A percentile compares a stretch with the other conserved stretches of the same genome.
Evolutionary conservation across 192 early-diverging fungal species (phyloP).

Genomic region (Allomyces macrogynus): DNA sequence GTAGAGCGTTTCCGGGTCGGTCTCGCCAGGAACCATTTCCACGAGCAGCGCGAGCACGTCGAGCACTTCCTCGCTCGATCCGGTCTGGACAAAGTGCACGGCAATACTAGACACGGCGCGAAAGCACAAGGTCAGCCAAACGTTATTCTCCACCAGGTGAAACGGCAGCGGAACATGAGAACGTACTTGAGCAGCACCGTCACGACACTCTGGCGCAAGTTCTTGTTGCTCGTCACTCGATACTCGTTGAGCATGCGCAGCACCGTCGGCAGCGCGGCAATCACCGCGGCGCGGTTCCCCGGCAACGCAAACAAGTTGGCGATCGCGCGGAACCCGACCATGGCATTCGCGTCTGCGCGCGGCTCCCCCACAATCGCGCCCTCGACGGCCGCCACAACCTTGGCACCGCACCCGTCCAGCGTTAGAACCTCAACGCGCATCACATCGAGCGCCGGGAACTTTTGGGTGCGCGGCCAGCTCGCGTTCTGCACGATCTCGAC

Average conservation of each 20-base stretch:
- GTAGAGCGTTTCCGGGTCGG: slow-evolving; percentile 37
- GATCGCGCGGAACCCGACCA: slow-evolving; percentile 50
- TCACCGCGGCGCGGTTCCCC: slow-evolving; percentile 11
- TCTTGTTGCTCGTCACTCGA: slow-evolving; percentile 14
- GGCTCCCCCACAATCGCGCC: slow-evolving; percentile 11
- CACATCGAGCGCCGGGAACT: slow-evolving; percentile 47
- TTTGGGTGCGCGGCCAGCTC: slow-evolving; percentile 1
- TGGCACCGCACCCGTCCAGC: slow-evolving; percentile 13
- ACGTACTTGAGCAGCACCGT: slow-evolving; percentile 6
- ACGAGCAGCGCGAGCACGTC: slow-evolving; percentile 22
- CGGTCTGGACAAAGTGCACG: slow-evolving; percentile 14
- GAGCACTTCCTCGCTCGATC: slow-evolving; percentile 25
- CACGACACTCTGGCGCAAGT: neutral
- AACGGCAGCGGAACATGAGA: slow-evolving; percentile 12
- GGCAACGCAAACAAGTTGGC: slow-evolving; percentile 43
- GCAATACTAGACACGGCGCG: slow-evolving; percentile 13
- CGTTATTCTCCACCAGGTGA: slow-evolving; percentile 11
- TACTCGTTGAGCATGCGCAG: slow-evolving; percentile 10
- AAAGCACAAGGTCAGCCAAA: slow-evolving; percentile 11
- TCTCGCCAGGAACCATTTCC: slow-evolving; percentile 31
- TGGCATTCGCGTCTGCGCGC: slow-evolving; percentile 42
- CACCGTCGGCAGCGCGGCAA: slow-evolving; percentile 16
- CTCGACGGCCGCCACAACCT: slow-evolving; percentile 16
- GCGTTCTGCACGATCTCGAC: slow-evolving; percentile 2
- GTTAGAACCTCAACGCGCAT: slow-evolving; percentile 45